A percentile compares a stretch with the other conserved stretches of the same genome.
Evolutionary conservation across 805 yeast genomes (phyloP).

Genomic region (Metschnikowia bowlesiae): DNA sequence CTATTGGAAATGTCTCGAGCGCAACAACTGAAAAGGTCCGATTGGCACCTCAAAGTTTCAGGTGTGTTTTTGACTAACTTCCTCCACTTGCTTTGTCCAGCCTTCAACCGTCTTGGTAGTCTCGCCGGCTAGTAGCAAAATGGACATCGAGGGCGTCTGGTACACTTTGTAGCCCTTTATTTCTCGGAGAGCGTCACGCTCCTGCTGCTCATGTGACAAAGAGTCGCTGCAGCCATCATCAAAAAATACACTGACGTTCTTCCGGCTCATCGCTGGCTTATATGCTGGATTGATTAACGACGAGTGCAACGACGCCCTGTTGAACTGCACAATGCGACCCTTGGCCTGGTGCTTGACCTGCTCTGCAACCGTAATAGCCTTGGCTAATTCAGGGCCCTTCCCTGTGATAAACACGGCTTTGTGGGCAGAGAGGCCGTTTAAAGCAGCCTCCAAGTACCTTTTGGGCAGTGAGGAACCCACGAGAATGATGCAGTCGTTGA

Average conservation of each 20-base stretch:
- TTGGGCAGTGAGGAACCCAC: conserved; percentile 17
- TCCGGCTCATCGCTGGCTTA: conserved; percentile 11
- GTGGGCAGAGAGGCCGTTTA: conserved; percentile 8
- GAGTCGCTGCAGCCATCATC: conserved; percentile 2
- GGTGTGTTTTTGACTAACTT: too few relatives aligned
- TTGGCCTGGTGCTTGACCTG: conserved; percentile 14
- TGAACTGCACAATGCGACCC: conserved; percentile 16
- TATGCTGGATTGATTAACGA: conserved; percentile 17
- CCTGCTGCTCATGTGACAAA: not conserved
- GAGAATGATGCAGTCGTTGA: conserved; percentile 12
- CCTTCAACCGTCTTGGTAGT: conserved; percentile 3
- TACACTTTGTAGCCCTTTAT: conserved; percentile 22
- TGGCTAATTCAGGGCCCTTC: conserved; percentile 17
- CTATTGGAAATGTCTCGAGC: too few relatives aligned
- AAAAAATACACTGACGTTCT: conserved; percentile 12
- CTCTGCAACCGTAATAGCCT: conserved; percentile 21
- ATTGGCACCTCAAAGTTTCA: too few relatives aligned
- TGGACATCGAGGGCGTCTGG: conserved; percentile 18
- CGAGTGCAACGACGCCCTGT: conserved; percentile 13
- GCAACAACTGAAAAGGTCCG: too few relatives aligned
- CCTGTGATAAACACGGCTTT: conserved; percentile 15
- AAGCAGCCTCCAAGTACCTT: conserved; percentile 12
- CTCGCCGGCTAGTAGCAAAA: conserved; percentile 12
- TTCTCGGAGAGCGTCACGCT: conserved; percentile 8
- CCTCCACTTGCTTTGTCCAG: conserved; percentile 17